These are phyloP conservation scores for Colletotrichum tanaceti DNA, from an alignment of 2,329 filamentous ascomycete species.

Conservation along the genomic window DNA sequence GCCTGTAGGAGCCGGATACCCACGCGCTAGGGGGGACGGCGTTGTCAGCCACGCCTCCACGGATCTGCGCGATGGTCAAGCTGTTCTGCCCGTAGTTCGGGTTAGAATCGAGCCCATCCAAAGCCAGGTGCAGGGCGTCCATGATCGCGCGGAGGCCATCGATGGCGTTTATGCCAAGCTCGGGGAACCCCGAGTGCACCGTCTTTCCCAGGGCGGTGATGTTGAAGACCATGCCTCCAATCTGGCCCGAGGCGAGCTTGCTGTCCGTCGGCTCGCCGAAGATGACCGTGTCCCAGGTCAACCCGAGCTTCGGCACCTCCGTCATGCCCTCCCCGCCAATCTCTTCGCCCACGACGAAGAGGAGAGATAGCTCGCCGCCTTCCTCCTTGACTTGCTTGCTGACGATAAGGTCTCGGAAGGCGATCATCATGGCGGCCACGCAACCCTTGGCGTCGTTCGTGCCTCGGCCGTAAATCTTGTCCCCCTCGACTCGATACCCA, in stretches of 20 bases:
- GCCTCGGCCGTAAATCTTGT: background rate
- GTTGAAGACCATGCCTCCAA: background rate
- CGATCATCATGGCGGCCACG: background rate
- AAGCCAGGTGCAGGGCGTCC: background rate
- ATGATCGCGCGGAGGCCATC: background rate
- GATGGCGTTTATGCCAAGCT: background rate
- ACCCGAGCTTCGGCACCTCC: background rate
- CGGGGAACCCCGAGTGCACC: background rate
- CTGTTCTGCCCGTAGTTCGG: background rate
- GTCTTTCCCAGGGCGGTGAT: background rate
- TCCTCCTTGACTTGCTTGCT: background rate
- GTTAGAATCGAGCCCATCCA: background rate
- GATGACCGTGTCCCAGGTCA: background rate
- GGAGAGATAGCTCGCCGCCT: background rate
- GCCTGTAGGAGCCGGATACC: background rate
- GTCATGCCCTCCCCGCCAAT: background rate
- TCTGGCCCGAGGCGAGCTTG: background rate
- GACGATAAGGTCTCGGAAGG: background rate
- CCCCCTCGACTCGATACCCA: background rate
- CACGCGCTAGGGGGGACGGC: background rate
- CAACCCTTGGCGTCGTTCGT: background rate
- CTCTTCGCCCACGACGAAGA: background rate
- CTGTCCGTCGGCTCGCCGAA: background rate
- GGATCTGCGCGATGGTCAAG: background rate
- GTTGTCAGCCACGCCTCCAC: background rate